Evolutionary conservation across 1,284 basidiomycete genomes (phyloP).

Genomic region (Gomphus sp.): DNA sequence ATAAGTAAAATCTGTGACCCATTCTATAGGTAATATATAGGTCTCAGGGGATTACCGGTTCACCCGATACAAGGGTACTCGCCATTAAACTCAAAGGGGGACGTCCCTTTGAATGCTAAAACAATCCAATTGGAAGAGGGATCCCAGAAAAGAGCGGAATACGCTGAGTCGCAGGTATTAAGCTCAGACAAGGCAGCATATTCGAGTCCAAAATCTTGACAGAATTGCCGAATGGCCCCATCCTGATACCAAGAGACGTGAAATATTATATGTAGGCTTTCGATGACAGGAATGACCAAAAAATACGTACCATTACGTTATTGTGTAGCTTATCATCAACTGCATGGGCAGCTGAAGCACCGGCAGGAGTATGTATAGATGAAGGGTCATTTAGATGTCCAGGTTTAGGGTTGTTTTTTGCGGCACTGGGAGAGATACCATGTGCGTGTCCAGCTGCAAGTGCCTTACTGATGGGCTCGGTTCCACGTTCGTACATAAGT

Average conservation of each 20-base stretch:
- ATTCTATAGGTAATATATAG: constrained; percentile 16
- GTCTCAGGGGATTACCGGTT: not conserved
- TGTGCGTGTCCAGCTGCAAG: constrained; percentile 1
- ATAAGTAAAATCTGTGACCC: constrained; percentile 22
- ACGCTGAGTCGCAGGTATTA: constrained; percentile 14
- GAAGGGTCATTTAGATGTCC: not conserved
- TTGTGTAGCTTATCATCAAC: not conserved
- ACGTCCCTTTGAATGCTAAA: constrained; percentile 21
- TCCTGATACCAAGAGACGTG: not conserved
- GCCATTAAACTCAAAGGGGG: constrained; percentile 22
- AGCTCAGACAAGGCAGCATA: constrained; percentile 18
- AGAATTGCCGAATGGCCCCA: constrained; percentile 1
- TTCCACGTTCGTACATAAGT: constrained; percentile 18
- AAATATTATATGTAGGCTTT: not conserved
- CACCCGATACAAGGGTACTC: no score
- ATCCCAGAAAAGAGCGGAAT: constrained; percentile 16
- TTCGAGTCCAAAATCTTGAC: constrained; percentile 11
- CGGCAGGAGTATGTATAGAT: not conserved
- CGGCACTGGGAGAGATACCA: not conserved
- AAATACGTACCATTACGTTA: not conserved
- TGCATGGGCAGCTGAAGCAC: not conserved
- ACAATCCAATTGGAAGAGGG: constrained; percentile 15
- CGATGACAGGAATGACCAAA: not conserved
- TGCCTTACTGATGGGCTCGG: not conserved
- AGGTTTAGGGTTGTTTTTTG: not conserved